phyloP scores from a whole-genome alignment of 495 filamentous ascomycete species.

The Podospora conica region DNA sequence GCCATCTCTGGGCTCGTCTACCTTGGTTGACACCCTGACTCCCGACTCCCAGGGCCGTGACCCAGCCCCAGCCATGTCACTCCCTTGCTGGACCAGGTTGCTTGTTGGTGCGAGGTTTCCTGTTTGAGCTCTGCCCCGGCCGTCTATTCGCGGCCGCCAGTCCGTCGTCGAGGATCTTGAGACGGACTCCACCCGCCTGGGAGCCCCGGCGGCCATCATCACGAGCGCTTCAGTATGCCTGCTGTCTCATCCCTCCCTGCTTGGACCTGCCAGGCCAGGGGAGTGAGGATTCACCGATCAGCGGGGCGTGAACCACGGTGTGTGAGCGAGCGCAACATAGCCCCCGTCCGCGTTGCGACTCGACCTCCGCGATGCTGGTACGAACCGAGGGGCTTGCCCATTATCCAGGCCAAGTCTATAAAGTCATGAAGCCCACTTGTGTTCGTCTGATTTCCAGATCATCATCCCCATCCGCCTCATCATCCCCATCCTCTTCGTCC shows the following conservation, averaged over 20 bases:
- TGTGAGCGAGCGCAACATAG: background rate
- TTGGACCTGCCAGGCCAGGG: background rate
- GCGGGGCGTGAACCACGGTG: background rate
- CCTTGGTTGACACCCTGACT: background rate
- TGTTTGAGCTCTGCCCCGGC: background rate
- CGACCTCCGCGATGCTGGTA: background rate
- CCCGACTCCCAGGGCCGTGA: background rate
- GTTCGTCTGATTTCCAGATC: background rate
- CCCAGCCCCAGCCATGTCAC: background rate
- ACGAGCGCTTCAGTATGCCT: background rate
- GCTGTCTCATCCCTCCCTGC: conserved; percentile 4
- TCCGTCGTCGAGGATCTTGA: conserved; percentile 14
- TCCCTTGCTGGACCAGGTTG: background rate
- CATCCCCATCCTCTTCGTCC: conserved; percentile 1
- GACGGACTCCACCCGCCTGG: conserved; percentile 6
- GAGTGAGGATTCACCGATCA: background rate
- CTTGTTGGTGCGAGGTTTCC: background rate
- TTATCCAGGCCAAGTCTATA: conserved; percentile 16
- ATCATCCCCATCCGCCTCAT: conserved; percentile 11
- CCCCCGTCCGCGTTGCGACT: background rate
- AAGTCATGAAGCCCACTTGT: conserved; percentile 15
- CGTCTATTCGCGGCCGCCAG: background rate
- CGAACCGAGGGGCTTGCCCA: background rate
- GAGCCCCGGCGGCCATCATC: background rate
- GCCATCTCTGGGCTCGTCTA: background rate